Percentiles rank a stretch among this genome's conserved stretches.
These are phyloP conservation scores for Cyberlindnera subsufficiens DNA, from an alignment of 805 yeast species.

Conservation along the genomic window DNA sequence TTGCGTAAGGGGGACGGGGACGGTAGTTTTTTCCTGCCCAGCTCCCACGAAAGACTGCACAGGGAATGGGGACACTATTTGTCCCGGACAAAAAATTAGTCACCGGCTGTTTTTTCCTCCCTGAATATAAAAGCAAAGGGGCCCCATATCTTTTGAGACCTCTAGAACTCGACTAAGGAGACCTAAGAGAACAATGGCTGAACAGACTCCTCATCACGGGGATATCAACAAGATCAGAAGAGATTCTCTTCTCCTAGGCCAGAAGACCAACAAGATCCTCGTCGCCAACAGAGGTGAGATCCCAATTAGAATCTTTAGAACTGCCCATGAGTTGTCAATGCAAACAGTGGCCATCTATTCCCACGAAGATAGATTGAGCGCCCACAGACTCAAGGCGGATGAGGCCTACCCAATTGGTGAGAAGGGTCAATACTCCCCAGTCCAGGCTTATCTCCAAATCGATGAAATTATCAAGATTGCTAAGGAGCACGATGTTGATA, in stretches of 20 bases:
- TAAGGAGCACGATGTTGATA: slow-evolving; percentile 65
- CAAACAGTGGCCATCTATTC: slow-evolving; percentile 96
- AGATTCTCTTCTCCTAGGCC: slow-evolving; percentile 34
- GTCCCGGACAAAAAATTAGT: not conserved
- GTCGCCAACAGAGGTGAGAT: slow-evolving; percentile 86
- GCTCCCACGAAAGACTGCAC: not conserved
- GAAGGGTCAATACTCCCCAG: slow-evolving; percentile 88
- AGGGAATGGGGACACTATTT: not conserved
- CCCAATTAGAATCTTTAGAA: slow-evolving; percentile 85
- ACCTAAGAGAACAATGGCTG: not conserved
- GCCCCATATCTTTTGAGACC: too few relatives aligned
- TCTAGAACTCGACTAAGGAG: too few relatives aligned
- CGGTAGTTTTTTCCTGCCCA: too few relatives aligned
- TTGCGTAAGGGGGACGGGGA: too few relatives aligned
- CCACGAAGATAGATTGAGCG: slow-evolving; percentile 89
- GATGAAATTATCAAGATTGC: slow-evolving; percentile 93
- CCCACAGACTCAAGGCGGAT: slow-evolving; percentile 93
- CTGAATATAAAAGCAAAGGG: too few relatives aligned
- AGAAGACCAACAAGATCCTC: slow-evolving; percentile 47
- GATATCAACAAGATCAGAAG: slow-evolving; percentile 31
- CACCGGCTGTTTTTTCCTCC: not conserved
- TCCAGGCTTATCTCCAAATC: slow-evolving; percentile 90
- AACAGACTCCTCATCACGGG: slow-evolving; percentile 12
- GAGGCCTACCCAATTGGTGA: slow-evolving; percentile 90
- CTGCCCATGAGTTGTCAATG: slow-evolving; percentile 97